A percentile compares a stretch with the other conserved stretches of the same genome.
Evolutionary conservation across 2,329 filamentous ascomycete species (phyloP).

Genomic region (Hymenoscyphus fructigenus): DNA sequence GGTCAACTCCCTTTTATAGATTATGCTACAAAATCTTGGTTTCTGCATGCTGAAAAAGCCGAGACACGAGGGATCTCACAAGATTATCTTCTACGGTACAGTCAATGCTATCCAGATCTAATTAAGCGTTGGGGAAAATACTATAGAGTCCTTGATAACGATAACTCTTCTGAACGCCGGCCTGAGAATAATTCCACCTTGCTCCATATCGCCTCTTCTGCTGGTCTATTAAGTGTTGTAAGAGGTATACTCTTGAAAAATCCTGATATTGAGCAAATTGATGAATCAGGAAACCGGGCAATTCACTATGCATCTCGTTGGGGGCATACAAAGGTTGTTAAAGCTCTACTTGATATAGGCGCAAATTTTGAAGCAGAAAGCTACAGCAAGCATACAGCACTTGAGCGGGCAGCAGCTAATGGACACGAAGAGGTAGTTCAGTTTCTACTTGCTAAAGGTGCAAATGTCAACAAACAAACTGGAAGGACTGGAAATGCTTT

Average conservation of each 20-base stretch:
- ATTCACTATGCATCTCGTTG: slow-evolving; percentile 17
- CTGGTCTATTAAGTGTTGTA: slow-evolving; percentile 15
- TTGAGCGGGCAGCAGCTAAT: slow-evolving; percentile 14
- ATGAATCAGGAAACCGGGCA: slow-evolving; percentile 11
- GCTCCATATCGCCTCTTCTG: slow-evolving; percentile 18
- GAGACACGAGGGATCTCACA: slow-evolving; percentile 12
- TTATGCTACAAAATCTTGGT: slow-evolving; percentile 16
- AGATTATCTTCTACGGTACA: slow-evolving; percentile 13
- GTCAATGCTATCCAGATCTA: slow-evolving; percentile 8
- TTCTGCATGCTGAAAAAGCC: slow-evolving; percentile 17
- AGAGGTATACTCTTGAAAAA: slow-evolving; percentile 13
- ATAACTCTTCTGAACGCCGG: slow-evolving; percentile 1
- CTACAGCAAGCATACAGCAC: neutral
- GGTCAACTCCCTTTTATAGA: slow-evolving; percentile 12
- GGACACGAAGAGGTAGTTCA: slow-evolving; percentile 33
- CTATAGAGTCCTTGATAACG: slow-evolving; percentile 8
- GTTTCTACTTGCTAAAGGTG: slow-evolving; percentile 34
- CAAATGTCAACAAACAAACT: slow-evolving; percentile 25
- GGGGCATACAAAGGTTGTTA: slow-evolving; percentile 18
- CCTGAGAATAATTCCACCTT: slow-evolving; percentile 15
- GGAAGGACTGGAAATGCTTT: neutral
- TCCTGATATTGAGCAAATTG: slow-evolving; percentile 13
- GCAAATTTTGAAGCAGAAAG: slow-evolving; percentile 16
- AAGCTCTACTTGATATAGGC: slow-evolving; percentile 19
- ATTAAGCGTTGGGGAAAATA: slow-evolving; percentile 12